A percentile compares a stretch with the other conserved stretches of the same genome.
phyloP scores from a whole-genome alignment of 78 protist species.

The Pelomyxa schiedti region DNA sequence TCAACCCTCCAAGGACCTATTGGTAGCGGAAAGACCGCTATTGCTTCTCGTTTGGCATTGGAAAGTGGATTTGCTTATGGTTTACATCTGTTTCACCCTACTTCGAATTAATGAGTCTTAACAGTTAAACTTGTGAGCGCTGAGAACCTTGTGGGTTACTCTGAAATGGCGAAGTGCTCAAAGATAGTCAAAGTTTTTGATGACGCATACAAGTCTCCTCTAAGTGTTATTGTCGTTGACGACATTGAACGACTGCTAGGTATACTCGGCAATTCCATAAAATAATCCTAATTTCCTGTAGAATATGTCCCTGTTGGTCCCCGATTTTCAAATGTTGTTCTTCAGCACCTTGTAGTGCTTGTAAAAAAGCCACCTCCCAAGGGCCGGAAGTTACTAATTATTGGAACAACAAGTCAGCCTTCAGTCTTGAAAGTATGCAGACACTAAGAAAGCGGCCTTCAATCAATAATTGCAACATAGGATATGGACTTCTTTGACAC shows the following conservation, averaged over 20 bases:
- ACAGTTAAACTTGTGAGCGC: constrained; percentile 79
- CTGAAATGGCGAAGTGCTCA: constrained; percentile 19
- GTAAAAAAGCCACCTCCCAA: constrained; percentile 75
- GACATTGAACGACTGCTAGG: constrained; percentile 89
- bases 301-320: constrained; percentile 88
- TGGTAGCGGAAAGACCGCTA: constrained; percentile 89
- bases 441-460: neutral
- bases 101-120: no score
- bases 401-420: constrained; percentile 79
- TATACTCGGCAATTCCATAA: no score
- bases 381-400: constrained; percentile 64
- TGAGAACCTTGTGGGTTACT: constrained; percentile 62
- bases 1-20: constrained; percentile 15
- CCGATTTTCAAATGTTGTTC: constrained; percentile 88
- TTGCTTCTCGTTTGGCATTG: constrained; percentile 85
- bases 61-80: constrained; percentile 79
- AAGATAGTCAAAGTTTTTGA: constrained; percentile 65
- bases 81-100: no score
- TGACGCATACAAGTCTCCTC: constrained; percentile 92
- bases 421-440: constrained; percentile 13
- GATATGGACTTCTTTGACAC: neutral
- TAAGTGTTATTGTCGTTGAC: constrained; percentile 80
- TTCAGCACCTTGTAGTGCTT: constrained; percentile 81
- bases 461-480: no score
- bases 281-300: neutral